Conservation (phyloP, 768 basidiomycete genomes). For the Lepiota venenata region DNA sequence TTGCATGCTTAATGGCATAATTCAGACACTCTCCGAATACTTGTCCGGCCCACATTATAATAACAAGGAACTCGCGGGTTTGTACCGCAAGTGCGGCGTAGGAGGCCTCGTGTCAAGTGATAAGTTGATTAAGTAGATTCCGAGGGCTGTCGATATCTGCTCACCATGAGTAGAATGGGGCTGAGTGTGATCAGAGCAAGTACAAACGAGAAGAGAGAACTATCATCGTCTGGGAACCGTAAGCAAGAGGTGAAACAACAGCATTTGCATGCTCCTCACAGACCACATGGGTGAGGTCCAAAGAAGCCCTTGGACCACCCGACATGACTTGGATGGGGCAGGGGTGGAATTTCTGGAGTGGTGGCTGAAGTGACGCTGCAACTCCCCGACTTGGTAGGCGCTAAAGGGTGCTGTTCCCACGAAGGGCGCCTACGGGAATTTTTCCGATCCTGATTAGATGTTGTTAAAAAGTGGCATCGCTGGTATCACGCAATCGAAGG, state of each 20-base stretch:
- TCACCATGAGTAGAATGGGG: conserved; percentile 72
- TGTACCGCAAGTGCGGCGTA: conserved; percentile 74
- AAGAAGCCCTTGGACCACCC: conserved; percentile 39
- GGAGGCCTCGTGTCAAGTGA: conserved; percentile 50
- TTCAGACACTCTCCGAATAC: conserved; percentile 69
- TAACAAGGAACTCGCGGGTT: conserved; percentile 75
- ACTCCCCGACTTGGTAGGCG: background rate
- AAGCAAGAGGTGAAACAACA: background rate
- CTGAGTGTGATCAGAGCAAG: conserved; percentile 65
- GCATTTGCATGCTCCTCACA: conserved; percentile 42
- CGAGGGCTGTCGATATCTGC: conserved; percentile 7
- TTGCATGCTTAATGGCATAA: conserved; percentile 57
- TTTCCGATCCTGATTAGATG: no score
- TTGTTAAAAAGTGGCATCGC: no score
- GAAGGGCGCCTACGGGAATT: no score
- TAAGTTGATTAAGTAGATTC: background rate
- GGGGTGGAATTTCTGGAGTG: no score
- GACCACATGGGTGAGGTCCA: conserved; percentile 67
- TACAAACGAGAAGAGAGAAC: conserved; percentile 50
- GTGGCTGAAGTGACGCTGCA: background rate
- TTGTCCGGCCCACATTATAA: conserved; percentile 85
- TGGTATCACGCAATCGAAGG: no score
- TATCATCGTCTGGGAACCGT: conserved; percentile 50
- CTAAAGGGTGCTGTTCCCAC: no score
- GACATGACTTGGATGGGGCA: conserved; percentile 9